These are phyloP conservation scores for Pistacia vera DNA, from an alignment of 345 rosid genomes.

Conservation along the genomic window DNA sequence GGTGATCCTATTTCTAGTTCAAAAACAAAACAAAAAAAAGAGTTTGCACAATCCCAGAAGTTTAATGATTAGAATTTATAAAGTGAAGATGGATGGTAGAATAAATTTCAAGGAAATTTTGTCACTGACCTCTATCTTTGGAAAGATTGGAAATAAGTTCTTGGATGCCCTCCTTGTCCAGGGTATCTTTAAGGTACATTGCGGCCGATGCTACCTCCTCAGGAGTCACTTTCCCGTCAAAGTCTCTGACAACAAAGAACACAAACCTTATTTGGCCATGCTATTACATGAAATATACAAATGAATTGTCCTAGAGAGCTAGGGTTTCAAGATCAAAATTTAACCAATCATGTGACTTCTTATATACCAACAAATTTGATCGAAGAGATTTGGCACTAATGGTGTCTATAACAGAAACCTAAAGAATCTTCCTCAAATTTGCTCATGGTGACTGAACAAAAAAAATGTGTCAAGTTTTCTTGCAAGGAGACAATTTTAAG, in stretches of 20 bases:
- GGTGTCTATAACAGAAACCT: neutral
- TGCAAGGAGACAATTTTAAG: too few species aligned
- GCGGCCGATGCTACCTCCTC: constrained; percentile 97
- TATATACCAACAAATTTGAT: neutral
- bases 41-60: neutral
- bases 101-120: neutral
- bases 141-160: constrained; percentile 89
- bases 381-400: neutral
- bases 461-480: too few species aligned
- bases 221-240: constrained; percentile 89
- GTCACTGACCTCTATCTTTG: constrained; percentile 74
- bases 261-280: constrained; percentile 10
- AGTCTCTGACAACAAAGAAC: constrained; percentile 60
- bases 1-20: neutral
- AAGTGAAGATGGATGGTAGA: neutral
- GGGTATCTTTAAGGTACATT: constrained; percentile 74
- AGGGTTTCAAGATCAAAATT: neutral
- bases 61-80: neutral
- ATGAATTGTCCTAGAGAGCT: neutral
- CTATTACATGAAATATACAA: neutral
- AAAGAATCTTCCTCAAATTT: neutral
- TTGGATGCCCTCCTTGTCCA: constrained; percentile 87
- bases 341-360: neutral
- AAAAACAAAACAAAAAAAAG: neutral
- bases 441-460: neutral